Base-by-base conservation (phyloP, 371 early-diverging fungal genomes). In the Lichtheimia ramosa region DNA sequence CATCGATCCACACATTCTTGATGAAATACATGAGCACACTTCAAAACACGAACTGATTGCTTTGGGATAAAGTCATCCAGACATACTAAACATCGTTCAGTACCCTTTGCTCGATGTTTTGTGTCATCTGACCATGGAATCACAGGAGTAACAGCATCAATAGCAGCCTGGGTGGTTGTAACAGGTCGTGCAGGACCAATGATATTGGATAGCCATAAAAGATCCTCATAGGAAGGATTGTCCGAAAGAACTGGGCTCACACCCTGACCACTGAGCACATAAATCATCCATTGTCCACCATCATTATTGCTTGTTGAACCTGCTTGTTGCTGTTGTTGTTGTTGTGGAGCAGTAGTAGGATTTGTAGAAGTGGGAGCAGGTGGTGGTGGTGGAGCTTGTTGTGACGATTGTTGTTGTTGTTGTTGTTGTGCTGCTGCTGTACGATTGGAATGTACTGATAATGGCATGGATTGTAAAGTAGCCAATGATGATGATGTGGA, bases 1-100 rank as follows among this genome's bases (percentile, higher is more conserved):
- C 93, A 92, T 50, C 86, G 77, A 72, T 95, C 94, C 6, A 95
- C 86, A 68, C 96, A 95, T 21, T 89, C 87, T 52, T 77, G 75
- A 72, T 96, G 96, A 73, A 92, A 96, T 25, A 86, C 88, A 65
- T 96, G 96, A 23, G 76, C 65, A 69, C 96, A 94, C 28, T 82
- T 79, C 43, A 94, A 68, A 14, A 86, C 78, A 25, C 92, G 71
- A 27, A 92, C 78, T 40, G 81, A 71, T 18, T 92, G 89, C 5
- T 77, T 83, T 3, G 78, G 73, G 14, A 76, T 83, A 66, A 91
- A 92, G 13, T 79, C 78, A 52, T 83, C 81, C 42, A 94, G 74
- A 68, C 94, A 94, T 21, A 94, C 77, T 4, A 83, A 63, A 48
- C 81, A 80, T 25, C 70, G 64, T 27, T 59, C 65, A 3, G 59